Conservation (phyloP, 441 rosid species). For the Croton laevigatus region DNA sequence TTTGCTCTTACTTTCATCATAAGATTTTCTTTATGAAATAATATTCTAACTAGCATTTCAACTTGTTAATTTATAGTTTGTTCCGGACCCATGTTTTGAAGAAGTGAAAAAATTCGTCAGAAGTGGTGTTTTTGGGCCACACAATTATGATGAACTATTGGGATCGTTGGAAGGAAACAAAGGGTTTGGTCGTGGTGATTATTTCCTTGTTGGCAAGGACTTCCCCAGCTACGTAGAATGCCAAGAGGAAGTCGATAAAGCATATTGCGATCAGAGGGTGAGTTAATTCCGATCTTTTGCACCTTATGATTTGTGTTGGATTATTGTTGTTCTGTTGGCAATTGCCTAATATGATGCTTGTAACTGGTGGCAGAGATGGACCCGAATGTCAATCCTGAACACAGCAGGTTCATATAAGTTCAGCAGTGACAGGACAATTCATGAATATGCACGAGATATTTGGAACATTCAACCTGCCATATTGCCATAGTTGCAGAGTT, state of each 20-base stretch:
- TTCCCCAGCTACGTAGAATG: conserved; percentile 89
- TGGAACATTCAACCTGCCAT: conserved; percentile 70
- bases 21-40: not conserved
- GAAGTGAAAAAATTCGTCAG: conserved; percentile 70
- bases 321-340: not conserved
- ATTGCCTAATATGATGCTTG: conserved; percentile 9
- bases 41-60: not conserved
- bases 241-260: conserved; percentile 82
- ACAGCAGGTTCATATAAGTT: conserved; percentile 87
- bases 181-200: conserved; percentile 86
- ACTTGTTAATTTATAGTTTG: conserved; percentile 47
- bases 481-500: conserved; percentile 36
- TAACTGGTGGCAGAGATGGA: conserved; percentile 63
- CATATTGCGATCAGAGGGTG: conserved; percentile 74
- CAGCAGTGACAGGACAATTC: conserved; percentile 95
- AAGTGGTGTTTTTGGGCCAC: conserved; percentile 76
- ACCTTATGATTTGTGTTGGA: not conserved
- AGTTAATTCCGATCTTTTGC: conserved; percentile 11
- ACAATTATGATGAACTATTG: conserved; percentile 63
- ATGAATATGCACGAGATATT: conserved; percentile 77
- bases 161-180: conserved; percentile 91
- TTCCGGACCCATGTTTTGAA: conserved; percentile 80
- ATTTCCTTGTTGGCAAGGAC: conserved; percentile 95
- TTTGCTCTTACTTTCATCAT: not conserved
- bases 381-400: conserved; percentile 86